Conservation (phyloP, 225 moss, liverwort and hornwort species). For the Lunularia cruciata region DNA sequence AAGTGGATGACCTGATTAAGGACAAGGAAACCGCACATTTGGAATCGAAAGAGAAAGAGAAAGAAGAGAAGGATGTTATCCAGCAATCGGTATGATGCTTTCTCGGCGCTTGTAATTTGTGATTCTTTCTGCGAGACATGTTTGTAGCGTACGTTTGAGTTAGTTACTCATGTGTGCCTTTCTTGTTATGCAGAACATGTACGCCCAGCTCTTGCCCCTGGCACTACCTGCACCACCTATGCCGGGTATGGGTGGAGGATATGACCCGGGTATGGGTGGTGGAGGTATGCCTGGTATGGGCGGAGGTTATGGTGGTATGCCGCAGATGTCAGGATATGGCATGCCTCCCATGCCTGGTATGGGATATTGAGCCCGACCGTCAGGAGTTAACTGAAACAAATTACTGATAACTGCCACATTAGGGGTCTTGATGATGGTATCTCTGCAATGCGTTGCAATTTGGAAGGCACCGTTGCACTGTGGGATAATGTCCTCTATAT, state of each 20-base stretch:
- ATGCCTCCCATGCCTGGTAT: constrained; percentile 97
- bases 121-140: background rate
- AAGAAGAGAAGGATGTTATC: constrained; percentile 84
- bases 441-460: background rate
- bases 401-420: background rate
- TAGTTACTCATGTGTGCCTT: background rate
- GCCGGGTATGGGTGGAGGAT: constrained; percentile 79
- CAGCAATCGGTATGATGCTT: constrained; percentile 72
- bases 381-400: background rate
- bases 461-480: constrained; percentile 4
- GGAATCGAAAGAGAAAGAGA: constrained; percentile 75
- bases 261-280: constrained; percentile 49
- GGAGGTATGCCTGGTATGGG: too few species aligned
- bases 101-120: background rate
- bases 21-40: constrained; percentile 68
- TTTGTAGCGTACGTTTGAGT: background rate
- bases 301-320: constrained; percentile 69
- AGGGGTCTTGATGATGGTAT: background rate
- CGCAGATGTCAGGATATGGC: constrained; percentile 73
- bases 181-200: constrained; percentile 77
- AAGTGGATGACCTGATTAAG: constrained; percentile 92
- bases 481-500: constrained; percentile 16
- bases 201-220: constrained; percentile 95
- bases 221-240: constrained; percentile 95
- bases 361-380: constrained; percentile 40